Base-by-base conservation (phyloP, 164 flowering plant species). In the Chimonanthus salicifolius region DNA sequence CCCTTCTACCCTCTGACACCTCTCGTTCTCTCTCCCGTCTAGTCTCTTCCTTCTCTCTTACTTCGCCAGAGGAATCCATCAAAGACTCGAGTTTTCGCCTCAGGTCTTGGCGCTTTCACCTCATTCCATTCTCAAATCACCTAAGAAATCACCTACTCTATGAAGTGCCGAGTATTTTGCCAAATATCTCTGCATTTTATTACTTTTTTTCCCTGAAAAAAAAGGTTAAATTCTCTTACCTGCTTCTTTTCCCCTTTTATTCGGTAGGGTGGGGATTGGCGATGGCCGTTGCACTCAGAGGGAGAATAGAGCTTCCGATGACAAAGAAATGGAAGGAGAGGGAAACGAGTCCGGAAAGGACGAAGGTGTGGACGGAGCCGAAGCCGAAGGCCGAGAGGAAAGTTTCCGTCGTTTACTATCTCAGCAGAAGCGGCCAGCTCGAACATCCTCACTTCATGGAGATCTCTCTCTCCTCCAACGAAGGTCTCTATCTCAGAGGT, bases 401-500 rank as follows among this genome's bases (percentile, higher is more conserved):
- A 81, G 91, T 93, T 9, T 79, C 90, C 4, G 97, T 95, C n/a
- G 90, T 95, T 65, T 95, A 95, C 81, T 93, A 94, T 67, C 88
- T 93, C 62, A 85, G 87, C 10, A 78, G 91, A 44, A 90, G 92
- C 66, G 97, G 99, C 44, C 94, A 88, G 74, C 97, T 94, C 13
- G 95, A 95, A 64, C 95, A 95, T 67, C 98, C 99, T 15, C 99
- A 93, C 83, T 93, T 92, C 87, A 88, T 93, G 79, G 99, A 95
- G 72, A 97, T 93, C 54, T 84, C 97, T 71, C 89, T 92, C 69
- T 90, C 98, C n/a, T 85, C 93, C 11, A 65, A 80, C 18, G 83
- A 88, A 7, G 94, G 97, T 15, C 94, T 92, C 68, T 88, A 81
- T 77, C 98, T 90, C 81, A 80, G 80, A 85, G 97, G 97, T 90